These are phyloP conservation scores for Aeschynomene evenia DNA, from an alignment of 306 rosid species.

Conservation along the genomic window DNA sequence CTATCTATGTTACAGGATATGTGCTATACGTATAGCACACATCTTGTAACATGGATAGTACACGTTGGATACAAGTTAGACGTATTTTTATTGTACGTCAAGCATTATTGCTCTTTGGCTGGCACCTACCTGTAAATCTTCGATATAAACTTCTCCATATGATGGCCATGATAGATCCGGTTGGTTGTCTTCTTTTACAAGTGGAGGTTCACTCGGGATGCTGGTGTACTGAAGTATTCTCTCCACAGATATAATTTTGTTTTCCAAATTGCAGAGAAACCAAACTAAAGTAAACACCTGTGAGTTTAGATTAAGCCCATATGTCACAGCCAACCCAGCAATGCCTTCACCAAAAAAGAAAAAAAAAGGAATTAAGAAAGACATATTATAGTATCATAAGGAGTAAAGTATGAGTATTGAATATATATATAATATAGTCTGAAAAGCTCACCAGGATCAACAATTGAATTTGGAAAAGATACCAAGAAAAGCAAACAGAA, in stretches of 20 bases:
- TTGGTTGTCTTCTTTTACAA: slow-evolving; percentile 51
- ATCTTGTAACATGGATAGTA: no score
- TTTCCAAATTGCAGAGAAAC: slow-evolving; percentile 67
- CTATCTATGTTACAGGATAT: no score
- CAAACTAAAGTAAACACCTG: slow-evolving; percentile 47
- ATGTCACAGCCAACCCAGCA: slow-evolving; percentile 86
- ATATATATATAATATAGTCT: background rate
- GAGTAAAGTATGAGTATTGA: background rate
- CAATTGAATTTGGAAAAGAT: slow-evolving; percentile 59
- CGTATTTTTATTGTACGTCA: no score
- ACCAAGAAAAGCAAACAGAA: slow-evolving; percentile 63
- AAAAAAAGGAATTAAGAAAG: background rate
- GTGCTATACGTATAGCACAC: no score
- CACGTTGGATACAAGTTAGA: no score
- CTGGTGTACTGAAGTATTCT: slow-evolving; percentile 73
- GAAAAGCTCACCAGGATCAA: slow-evolving; percentile 60
- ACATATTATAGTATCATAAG: background rate
- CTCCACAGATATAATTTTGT: slow-evolving; percentile 83
- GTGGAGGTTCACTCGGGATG: slow-evolving; percentile 76
- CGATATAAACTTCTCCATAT: slow-evolving; percentile 66
- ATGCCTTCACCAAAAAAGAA: slow-evolving; percentile 43
- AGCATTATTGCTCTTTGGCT: no score
- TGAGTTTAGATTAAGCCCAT: slow-evolving; percentile 64
- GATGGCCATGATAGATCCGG: slow-evolving; percentile 73
- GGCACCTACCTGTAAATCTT: slow-evolving; percentile 80